Base-by-base conservation (phyloP, 441 rosid species). In the Cnidoscolus chayamansa region DNA sequence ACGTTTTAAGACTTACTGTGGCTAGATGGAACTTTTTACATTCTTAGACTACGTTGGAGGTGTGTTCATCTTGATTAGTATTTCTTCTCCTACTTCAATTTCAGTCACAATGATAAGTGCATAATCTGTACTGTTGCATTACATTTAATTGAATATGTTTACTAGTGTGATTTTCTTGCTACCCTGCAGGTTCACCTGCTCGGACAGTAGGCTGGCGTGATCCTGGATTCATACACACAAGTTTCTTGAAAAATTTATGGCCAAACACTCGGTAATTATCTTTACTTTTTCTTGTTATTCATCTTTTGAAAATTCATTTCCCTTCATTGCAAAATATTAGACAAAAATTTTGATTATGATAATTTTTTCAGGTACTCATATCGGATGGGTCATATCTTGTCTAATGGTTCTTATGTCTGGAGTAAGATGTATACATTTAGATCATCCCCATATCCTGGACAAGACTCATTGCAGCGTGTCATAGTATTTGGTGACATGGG, bases 191-290 rank as follows among this genome's bases (percentile, higher is more conserved):
- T 80, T 66, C 84, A 70, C 97, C 98, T 50, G 98, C 98, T 60
- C 81, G 97, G 60, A 83, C 89, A 0, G 92, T 90, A 76, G 98
- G 97, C 16, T 94, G 98, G 98, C 95, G 97, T 65, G 97, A 92
- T 80, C 97, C 97, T 15, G 98, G 97, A 73, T 92, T 88, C 81
- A 87, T 88, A 60, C 98, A 94, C 79, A 94, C 97, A 6, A 74
- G 95, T 85, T 94, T 90, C 83, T 66, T 94, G 82, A 90, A 90
- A 81, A 78, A 94, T 70, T 84, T 94, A 61, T 94, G 97, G 97
- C 98, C 98, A 43, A 94, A 94, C 76, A 73, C 81, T 53, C 10
- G 70, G 98, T 94, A 86, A 67, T 81, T 5, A 58, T 70, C 43
- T 70, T 10, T 10, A 16, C 1, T 50, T 50, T 15, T 50, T 58